Percentiles rank a stretch among this genome's conserved stretches.
phyloP scores from a whole-genome alignment of 192 early-diverging fungal species.

The Chytriomyces sp. region DNA sequence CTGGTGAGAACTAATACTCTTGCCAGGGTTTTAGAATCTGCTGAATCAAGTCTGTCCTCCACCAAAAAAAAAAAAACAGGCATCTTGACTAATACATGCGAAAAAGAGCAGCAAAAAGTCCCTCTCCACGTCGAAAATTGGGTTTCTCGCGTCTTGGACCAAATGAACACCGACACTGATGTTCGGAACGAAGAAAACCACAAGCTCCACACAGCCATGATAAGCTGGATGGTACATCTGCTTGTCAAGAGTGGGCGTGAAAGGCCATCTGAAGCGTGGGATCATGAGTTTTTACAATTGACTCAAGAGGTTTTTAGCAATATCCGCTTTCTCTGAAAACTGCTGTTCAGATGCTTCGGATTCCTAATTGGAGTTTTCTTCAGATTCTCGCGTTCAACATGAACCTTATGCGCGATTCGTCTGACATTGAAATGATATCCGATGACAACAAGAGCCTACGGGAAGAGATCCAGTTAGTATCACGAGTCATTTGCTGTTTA shows the following conservation, averaged over 20 bases:
- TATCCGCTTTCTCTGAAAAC: background rate
- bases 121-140: slow-evolving; percentile 60
- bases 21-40: background rate
- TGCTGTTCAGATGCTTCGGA: background rate
- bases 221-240: slow-evolving; percentile 62
- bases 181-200: slow-evolving; percentile 62
- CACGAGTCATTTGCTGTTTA: background rate
- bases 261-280: slow-evolving; percentile 50
- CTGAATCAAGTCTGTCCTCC: slow-evolving; percentile 12
- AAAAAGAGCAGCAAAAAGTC: slow-evolving; percentile 63
- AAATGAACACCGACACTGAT: slow-evolving; percentile 64
- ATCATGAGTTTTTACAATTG: slow-evolving; percentile 54
- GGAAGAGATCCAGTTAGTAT: slow-evolving; percentile 45
- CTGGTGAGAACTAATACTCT: slow-evolving; percentile 25
- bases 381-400: slow-evolving; percentile 53
- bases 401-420: slow-evolving; percentile 52
- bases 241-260: slow-evolving; percentile 51
- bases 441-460: slow-evolving; percentile 57
- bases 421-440: slow-evolving; percentile 54
- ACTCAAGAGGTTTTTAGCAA: slow-evolving; percentile 36
- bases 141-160: slow-evolving; percentile 56
- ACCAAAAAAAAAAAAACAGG: slow-evolving; percentile 28
- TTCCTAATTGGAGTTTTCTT: slow-evolving; percentile 1
- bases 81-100: slow-evolving; percentile 57
- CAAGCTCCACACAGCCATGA: slow-evolving; percentile 58